Percentiles rank a stretch among this genome's conserved stretches.
These are phyloP conservation scores for Colletotrichum gloeosporioides DNA, from an alignment of 2,329 filamentous ascomycete genomes.

Conservation along the genomic window DNA sequence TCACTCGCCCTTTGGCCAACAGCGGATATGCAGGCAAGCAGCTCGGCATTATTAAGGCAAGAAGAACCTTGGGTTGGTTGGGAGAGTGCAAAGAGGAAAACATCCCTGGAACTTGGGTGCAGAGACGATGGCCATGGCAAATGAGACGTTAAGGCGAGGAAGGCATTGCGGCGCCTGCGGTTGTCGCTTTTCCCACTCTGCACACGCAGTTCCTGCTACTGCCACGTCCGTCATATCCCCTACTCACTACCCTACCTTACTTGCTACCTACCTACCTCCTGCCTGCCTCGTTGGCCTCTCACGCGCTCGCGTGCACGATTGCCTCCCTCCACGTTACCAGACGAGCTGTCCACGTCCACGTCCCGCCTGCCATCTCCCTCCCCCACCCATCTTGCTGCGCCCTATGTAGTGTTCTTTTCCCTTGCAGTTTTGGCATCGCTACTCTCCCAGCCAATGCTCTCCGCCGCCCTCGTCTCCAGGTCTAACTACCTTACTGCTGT, in stretches of 20 bases:
- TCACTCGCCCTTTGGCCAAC: neutral
- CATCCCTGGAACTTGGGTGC: neutral
- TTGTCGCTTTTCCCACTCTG: neutral
- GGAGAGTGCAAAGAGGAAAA: neutral
- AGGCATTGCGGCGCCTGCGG: neutral
- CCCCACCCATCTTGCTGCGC: neutral
- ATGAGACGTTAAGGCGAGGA: neutral
- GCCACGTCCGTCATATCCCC: neutral
- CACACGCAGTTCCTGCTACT: neutral
- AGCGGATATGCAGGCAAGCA: neutral
- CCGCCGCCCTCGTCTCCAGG: neutral
- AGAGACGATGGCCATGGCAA: neutral
- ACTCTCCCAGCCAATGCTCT: neutral
- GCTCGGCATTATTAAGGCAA: neutral
- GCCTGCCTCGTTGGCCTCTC: neutral
- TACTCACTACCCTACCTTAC: neutral
- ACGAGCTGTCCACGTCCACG: neutral
- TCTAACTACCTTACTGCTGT: neutral
- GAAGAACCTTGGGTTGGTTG: neutral
- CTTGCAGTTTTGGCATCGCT: neutral
- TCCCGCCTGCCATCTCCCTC: neutral
- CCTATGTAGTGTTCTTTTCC: neutral
- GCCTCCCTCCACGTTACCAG: neutral
- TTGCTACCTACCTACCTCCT: neutral
- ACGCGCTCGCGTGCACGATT: neutral